Evolutionary conservation across 1,284 basidiomycete genomes (phyloP), one percentile per base, ranked within the genome.

Genomic region (Tilletia caries): DNA sequence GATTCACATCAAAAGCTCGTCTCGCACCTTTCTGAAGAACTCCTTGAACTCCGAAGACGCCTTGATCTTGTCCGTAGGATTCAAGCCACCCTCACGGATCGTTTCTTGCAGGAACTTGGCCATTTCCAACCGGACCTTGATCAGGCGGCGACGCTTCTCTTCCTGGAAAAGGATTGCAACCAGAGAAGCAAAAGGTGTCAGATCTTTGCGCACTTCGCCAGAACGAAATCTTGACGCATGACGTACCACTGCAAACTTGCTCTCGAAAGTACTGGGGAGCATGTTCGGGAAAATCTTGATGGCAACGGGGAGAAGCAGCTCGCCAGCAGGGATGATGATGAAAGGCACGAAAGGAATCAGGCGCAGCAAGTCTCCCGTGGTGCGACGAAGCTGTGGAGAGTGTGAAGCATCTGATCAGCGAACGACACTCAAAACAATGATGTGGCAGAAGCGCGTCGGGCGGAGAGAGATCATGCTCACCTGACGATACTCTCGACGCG

Each of bases 81-180:
- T 65, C 70, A 98, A 87, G 50, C 93, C 93, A 18, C 92, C 93
- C 84, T 98, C 95, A 64, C 91, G 89, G 69, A 98, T 89, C 1
- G 96, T 98, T 84, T 98, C 96, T 82, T 98, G 95, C 64, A 99
- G 86, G 87, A 98, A 99, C 83, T 99, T 98, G 77, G 96, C 96
- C 95, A 98, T 98, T 83, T 98, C 95, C 32, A 99, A 87, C 68
- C 95, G 88, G 27, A 97, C 92, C 77, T 95, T 91, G 65, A 98
- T 89, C 2, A 98, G 87, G 83, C 97, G 97, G 75, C 95, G 90
- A 79, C 96, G 89, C 85, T 99, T 98, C 85, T 98, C 95, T 83
- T 97, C 93, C 66, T 58, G 41, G 13, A 34, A 62, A 34, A n/a
- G n/a, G n/a, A n/a, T n/a, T n/a, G n/a, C n/a, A n/a, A n/a, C n/a